These are phyloP conservation scores for Pythium oligandrum DNA, from an alignment of 352 stramenopile genomes.

Conservation along the genomic window DNA sequence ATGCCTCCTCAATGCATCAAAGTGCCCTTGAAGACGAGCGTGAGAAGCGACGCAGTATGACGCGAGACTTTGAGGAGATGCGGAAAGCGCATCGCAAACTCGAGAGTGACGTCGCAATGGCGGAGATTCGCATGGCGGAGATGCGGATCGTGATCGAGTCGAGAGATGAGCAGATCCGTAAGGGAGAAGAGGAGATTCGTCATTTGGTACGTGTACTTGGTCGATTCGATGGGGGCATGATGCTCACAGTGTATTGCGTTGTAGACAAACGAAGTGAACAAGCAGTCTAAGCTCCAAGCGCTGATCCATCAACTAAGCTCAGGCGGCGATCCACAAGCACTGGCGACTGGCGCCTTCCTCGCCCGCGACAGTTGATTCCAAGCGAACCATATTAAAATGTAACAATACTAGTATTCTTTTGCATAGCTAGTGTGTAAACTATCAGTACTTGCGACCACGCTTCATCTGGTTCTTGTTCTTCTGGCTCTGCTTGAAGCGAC, in stretches of 20 bases:
- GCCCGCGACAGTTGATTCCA: slow-evolving; percentile 39
- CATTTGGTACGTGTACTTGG: slow-evolving; percentile 38
- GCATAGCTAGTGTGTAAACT: background rate
- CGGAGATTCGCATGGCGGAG: slow-evolving; percentile 58
- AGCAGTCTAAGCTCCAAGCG: slow-evolving; percentile 76
- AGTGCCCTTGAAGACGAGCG: slow-evolving; percentile 57
- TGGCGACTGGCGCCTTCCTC: slow-evolving; percentile 45
- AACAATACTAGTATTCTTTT: background rate
- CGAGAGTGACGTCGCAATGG: slow-evolving; percentile 56
- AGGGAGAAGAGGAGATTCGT: slow-evolving; percentile 65
- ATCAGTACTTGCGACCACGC: slow-evolving; percentile 21
- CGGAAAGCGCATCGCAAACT: slow-evolving; percentile 62
- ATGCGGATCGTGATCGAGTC: slow-evolving; percentile 47
- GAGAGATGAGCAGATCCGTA: slow-evolving; percentile 57
- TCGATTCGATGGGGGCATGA: too few relatives aligned
- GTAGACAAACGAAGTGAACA: slow-evolving; percentile 70
- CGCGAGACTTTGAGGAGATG: slow-evolving; percentile 58
- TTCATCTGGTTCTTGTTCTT: slow-evolving; percentile 61
- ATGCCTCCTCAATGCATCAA: slow-evolving; percentile 35
- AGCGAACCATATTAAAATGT: slow-evolving; percentile 6
- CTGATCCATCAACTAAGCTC: slow-evolving; percentile 84
- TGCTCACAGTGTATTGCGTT: background rate
- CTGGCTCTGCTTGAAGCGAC: slow-evolving; percentile 77
- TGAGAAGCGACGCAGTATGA: slow-evolving; percentile 35
- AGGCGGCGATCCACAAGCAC: slow-evolving; percentile 41